Conservation (phyloP, 2,329 filamentous ascomycete genomes). For the Ampelomyces quisqualis region DNA sequence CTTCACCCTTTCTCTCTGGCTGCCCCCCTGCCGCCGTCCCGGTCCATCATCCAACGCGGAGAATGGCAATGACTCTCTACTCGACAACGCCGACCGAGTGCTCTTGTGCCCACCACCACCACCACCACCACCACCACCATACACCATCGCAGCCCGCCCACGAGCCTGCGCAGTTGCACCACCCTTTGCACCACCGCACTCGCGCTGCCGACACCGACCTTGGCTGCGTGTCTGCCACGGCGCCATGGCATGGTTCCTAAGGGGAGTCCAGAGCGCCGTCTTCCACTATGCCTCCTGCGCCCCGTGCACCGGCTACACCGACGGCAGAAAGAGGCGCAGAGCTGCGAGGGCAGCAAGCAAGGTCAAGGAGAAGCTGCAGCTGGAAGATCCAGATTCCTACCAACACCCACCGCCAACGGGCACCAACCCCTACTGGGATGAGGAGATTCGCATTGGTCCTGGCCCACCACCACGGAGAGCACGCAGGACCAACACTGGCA, state of each 20-base stretch:
- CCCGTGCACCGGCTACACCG: slow-evolving; percentile 71
- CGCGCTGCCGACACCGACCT: not conserved
- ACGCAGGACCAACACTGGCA: slow-evolving; percentile 56
- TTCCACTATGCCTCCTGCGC: slow-evolving; percentile 78
- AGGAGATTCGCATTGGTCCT: slow-evolving; percentile 83
- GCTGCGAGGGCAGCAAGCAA: slow-evolving; percentile 68
- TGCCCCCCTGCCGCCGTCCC: slow-evolving; percentile 12
- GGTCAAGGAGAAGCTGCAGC: slow-evolving; percentile 64
- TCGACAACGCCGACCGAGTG: slow-evolving; percentile 20
- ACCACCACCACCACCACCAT: slow-evolving; percentile 3
- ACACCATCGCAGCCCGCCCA: slow-evolving; percentile 1
- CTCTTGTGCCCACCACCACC: slow-evolving; percentile 18
- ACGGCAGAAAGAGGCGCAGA: slow-evolving; percentile 68
- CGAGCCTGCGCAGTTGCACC: slow-evolving; percentile 2
- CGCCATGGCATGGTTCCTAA: slow-evolving; percentile 45
- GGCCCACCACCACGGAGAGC: slow-evolving; percentile 63
- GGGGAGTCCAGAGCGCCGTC: slow-evolving; percentile 68
- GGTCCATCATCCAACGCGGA: no score
- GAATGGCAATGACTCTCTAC: slow-evolving; percentile 30
- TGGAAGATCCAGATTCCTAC: slow-evolving; percentile 72
- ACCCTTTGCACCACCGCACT: not conserved
- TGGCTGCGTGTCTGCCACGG: not conserved
- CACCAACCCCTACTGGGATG: slow-evolving; percentile 85
- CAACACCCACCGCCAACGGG: slow-evolving; percentile 78
- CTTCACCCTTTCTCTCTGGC: no score